Conservation (phyloP, 164 flowering plant species). For the Magnolia sinica region DNA sequence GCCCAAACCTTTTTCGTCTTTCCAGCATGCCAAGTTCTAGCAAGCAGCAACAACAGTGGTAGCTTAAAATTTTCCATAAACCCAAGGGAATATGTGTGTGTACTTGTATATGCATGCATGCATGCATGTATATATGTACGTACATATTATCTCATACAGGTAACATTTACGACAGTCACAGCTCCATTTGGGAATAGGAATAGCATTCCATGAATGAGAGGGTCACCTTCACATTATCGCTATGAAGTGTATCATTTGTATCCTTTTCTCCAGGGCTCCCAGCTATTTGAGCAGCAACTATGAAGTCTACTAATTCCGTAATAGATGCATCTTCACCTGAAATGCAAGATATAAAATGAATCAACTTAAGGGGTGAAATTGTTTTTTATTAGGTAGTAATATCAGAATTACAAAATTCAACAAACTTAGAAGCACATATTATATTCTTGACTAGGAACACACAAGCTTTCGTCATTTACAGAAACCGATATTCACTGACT, state of each 20-base stretch:
- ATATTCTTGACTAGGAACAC: too few relatives aligned
- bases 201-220: too few relatives aligned
- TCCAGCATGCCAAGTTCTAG: too few relatives aligned
- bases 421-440: background rate
- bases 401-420: background rate
- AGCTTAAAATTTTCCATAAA: too few relatives aligned
- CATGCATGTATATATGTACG: too few relatives aligned
- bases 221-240: constrained; percentile 10
- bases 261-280: constrained; percentile 29
- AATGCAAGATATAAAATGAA: constrained; percentile 16
- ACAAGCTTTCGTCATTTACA: background rate
- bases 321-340: constrained; percentile 65
- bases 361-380: background rate
- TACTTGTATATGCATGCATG: too few relatives aligned
- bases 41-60: too few relatives aligned
- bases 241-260: constrained; percentile 17
- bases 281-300: constrained; percentile 66
- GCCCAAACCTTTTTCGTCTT: too few relatives aligned
- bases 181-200: too few relatives aligned
- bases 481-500: background rate
- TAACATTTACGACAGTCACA: too few relatives aligned
- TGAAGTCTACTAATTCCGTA: constrained; percentile 66
- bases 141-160: too few relatives aligned
- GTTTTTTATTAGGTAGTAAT: background rate
- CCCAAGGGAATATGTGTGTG: too few relatives aligned